Percentiles rank a stretch among this genome's conserved stretches.
phyloP scores from a whole-genome alignment of 1,284 basidiomycete genomes.

The Trichosporon sp. region DNA sequence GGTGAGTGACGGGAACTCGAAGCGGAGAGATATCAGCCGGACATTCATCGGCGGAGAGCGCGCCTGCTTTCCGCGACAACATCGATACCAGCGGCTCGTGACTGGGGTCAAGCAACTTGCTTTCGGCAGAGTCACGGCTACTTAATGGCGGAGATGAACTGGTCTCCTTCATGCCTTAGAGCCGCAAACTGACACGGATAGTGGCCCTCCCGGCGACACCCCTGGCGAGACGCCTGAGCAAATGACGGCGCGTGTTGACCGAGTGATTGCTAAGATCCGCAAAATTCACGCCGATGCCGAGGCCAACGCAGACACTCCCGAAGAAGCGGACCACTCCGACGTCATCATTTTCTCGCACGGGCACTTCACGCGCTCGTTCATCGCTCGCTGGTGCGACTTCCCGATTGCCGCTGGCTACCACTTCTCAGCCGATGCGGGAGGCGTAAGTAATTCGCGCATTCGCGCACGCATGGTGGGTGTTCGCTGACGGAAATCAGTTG shows the following conservation, averaged over 20 bases:
- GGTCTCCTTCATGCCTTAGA: not conserved
- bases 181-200: slow-evolving; percentile 40
- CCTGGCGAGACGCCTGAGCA: slow-evolving; percentile 79
- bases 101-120: no score
- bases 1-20: slow-evolving; percentile 58
- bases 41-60: not conserved
- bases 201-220: slow-evolving; percentile 66
- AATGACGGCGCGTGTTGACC: slow-evolving; percentile 77
- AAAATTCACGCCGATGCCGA: slow-evolving; percentile 69
- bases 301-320: slow-evolving; percentile 30
- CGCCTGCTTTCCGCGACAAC: not conserved
- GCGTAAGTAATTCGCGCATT: slow-evolving; percentile 37
- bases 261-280: slow-evolving; percentile 71
- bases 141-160: not conserved
- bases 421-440: slow-evolving; percentile 55
- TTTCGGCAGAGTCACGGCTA: not conserved
- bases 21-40: not conserved
- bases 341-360: slow-evolving; percentile 62
- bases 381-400: slow-evolving; percentile 60
- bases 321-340: slow-evolving; percentile 48
- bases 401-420: slow-evolving; percentile 56
- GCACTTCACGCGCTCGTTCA: slow-evolving; percentile 81
- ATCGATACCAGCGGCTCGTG: no score
- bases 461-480: not conserved
- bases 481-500: slow-evolving; percentile 37